These are phyloP conservation scores for Colletotrichum sp. DNA, from an alignment of 2,329 filamentous ascomycete genomes.

Conservation along the genomic window DNA sequence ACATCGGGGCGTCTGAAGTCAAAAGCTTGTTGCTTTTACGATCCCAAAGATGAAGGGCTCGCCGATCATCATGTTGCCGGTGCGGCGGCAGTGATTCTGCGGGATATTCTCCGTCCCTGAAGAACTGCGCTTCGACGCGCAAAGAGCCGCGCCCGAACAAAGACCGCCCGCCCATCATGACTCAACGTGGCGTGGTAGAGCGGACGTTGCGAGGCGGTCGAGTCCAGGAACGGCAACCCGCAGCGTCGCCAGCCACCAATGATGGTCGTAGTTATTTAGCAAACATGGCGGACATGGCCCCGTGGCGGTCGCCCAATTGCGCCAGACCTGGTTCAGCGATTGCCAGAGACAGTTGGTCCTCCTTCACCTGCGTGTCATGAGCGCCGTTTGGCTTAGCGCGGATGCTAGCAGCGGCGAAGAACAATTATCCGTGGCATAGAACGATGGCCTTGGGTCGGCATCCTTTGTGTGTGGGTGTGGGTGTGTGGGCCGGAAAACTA, in stretches of 20 bases:
- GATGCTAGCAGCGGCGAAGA: not conserved
- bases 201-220: slow-evolving; percentile 3
- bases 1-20: not conserved
- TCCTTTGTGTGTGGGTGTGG: not conserved
- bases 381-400: not conserved
- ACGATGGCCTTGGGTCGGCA: not conserved
- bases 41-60: not conserved
- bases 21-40: not conserved
- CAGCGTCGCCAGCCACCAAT: not conserved
- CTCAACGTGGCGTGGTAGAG: slow-evolving; percentile 15
- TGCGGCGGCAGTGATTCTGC: not conserved
- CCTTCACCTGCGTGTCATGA: not conserved
- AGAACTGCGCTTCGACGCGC: not conserved
- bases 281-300: not conserved
- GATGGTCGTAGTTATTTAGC: not conserved
- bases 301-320: not conserved
- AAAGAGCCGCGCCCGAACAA: not conserved
- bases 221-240: slow-evolving; percentile 5
- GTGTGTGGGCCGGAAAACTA: not conserved
- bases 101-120: not conserved
- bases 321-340: not conserved
- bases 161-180: not conserved
- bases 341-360: not conserved
- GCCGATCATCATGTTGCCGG: not conserved
- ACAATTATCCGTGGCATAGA: slow-evolving; percentile 11